Base-by-base conservation (phyloP, 1,139 yeast genomes). In the Yamadazyma buinensis region DNA sequence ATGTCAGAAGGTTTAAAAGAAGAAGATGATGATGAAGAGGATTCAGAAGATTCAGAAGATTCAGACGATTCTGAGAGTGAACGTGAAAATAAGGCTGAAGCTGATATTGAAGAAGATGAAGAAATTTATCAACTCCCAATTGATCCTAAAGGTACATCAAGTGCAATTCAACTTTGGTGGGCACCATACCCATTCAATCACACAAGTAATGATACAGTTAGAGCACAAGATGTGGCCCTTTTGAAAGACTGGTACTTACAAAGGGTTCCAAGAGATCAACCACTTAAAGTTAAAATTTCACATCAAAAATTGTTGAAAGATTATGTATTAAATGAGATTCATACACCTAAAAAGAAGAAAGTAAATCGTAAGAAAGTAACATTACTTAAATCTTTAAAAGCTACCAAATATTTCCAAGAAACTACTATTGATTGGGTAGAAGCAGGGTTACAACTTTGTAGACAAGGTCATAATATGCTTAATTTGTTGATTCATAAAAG, bases 341-440 rank as follows among this genome's bases (percentile, higher is more conserved):
- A 80, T 44, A 57, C 54, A 25, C 57, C 61, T 0, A 36, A 37
- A 17, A 61, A 64, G 15, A 54, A 54, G 15, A 51, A 54, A 30
- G 44, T 26, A 13, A 59, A 56, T 19, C 70, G 65, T 28, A 69
- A 68, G 37, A 82, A 78, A 46, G 64, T 74, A 7, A 74, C 77
- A 26, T 60, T 92, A n/a, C 56, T 92, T 28, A 78, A 78, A 43
- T 72, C 80, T 28, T 70, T 94, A 42, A 79, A 78, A 41, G 68
- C 74, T 28, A 92, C 98, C 0, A 88, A 86, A 48, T 94, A 77
- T 55, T 94, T 94, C 59, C 95, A 88, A 51, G 84, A 84, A 50
- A 92, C 98, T 0, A 74, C 88, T 0, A 81, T 92, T 33, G 98
- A 92, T 56, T 94, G 99, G 99, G 94, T 92, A 1, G 99, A 94